Base-by-base conservation (phyloP, 2,329 filamentous ascomycete species). In the Coleophoma crateriformis region DNA sequence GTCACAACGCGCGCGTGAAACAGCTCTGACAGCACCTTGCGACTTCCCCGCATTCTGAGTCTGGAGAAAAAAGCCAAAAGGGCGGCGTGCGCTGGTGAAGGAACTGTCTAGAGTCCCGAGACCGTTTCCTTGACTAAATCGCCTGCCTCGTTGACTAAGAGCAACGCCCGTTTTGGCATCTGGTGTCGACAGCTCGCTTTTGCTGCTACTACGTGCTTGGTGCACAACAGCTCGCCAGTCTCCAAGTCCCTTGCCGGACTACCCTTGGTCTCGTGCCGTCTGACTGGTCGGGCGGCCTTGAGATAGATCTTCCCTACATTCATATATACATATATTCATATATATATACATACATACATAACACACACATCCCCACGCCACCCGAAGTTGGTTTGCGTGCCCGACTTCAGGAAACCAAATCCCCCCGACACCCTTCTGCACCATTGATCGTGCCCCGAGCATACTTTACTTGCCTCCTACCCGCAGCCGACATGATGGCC, bases 71-170 rank as follows among this genome's bases (percentile, higher is more conserved):
- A 27, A 10, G 7, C 27, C 6, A 27, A 27, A 27, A 27, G 8
- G 27, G 7, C 27, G 34, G 37, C 37, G 17, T 20, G n/a, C 14
- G 37, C 19, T 40, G 33, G 34, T 42, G 15, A 14, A 33, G 19
- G 3, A 27, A 27, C 27, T 27, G 27, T 27, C 27, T 27, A 10
- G 27, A 27, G 27, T 27, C 27, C 7, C 27, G 27, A 27, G 27
- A 2, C 27, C 7, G 48, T 58, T 56, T 54, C 53, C 49, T 54
- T 58, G 52, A 56, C 52, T 56, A 55, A 58, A 50, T 19, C 22
- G 37, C 45, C 51, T 46, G 51, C 42, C 48, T 41, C 49, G 40
- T 46, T 58, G 56, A 54, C 50, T 55, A 51, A 58, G 51, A 57
- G 48, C 38, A n/a, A 50, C 34, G 22, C 19, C 45, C 32, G 33